phyloP scores from a whole-genome alignment of 108 stramenopile genomes.

The Cylindrotheca closterium region DNA sequence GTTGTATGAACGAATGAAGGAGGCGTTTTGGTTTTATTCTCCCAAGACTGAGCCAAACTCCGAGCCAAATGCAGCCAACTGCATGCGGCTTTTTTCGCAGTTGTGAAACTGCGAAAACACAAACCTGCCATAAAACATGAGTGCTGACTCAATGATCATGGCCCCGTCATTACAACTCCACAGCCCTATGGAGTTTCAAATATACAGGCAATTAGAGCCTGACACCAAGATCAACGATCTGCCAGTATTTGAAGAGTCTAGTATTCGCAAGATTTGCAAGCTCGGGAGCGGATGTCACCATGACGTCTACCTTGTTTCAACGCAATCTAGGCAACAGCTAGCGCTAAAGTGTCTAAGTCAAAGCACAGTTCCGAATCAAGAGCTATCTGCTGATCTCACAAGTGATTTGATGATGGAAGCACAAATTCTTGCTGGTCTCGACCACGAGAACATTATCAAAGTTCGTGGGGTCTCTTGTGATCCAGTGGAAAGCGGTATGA shows the following conservation, averaged over 20 bases:
- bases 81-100: no score
- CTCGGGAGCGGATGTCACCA: constrained; percentile 15
- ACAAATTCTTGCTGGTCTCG: constrained; percentile 11
- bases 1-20: no score
- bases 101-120: no score
- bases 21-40: no score
- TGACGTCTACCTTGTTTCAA: constrained; percentile 11
- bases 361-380: neutral
- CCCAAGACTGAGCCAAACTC: no score
- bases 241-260: neutral
- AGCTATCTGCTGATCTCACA: constrained; percentile 1
- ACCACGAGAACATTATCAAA: constrained; percentile 25
- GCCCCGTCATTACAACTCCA: no score
- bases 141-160: no score
- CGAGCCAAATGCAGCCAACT: no score
- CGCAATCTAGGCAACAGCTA: neutral
- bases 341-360: neutral
- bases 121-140: no score
- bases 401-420: constrained; percentile 16
- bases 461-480: constrained; percentile 8
- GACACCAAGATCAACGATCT: no score
- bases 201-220: no score
- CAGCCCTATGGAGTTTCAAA: no score
- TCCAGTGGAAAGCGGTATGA: neutral
- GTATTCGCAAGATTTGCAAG: neutral